Evolutionary conservation across 176 grass and related monocot species (phyloP).

Genomic region (Oropetium thomaeum): DNA sequence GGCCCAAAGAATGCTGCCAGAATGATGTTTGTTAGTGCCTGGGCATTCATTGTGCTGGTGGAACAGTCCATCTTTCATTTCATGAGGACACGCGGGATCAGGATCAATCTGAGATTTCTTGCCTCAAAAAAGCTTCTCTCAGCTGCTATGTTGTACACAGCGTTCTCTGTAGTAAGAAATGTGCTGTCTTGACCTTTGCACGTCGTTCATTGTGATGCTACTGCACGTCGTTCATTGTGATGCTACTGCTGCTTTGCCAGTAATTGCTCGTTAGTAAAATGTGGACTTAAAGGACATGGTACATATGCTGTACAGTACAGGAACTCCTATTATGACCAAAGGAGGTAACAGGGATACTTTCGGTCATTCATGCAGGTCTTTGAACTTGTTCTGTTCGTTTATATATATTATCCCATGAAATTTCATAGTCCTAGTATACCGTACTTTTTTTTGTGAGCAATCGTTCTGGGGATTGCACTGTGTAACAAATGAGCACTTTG

Average conservation of each 20-base stretch:
- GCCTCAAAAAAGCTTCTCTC: constrained; percentile 33
- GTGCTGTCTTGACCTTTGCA: constrained; percentile 18
- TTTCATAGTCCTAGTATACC: background rate
- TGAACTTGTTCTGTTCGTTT: background rate
- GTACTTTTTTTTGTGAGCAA: background rate
- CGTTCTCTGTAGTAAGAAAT: constrained; percentile 35
- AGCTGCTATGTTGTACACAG: constrained; percentile 22
- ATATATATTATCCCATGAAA: background rate
- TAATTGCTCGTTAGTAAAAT: constrained; percentile 19
- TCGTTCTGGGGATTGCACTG: background rate
- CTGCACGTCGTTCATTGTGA: background rate
- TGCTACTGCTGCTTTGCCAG: background rate
- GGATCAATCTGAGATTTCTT: constrained; percentile 67
- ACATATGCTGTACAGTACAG: background rate
- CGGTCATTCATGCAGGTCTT: background rate
- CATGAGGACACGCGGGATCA: constrained; percentile 57
- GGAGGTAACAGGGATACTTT: background rate
- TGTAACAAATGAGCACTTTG: background rate
- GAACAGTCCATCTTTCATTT: constrained; percentile 50
- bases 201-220: too few relatives aligned
- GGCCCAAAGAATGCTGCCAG: constrained; percentile 61
- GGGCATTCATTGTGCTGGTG: constrained; percentile 44
- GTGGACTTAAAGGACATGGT: constrained; percentile 8
- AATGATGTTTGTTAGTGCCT: constrained; percentile 32
- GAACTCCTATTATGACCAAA: background rate